These are phyloP conservation scores for Laburnicola sp. DNA, from an alignment of 2,329 filamentous ascomycete species.

Conservation along the genomic window DNA sequence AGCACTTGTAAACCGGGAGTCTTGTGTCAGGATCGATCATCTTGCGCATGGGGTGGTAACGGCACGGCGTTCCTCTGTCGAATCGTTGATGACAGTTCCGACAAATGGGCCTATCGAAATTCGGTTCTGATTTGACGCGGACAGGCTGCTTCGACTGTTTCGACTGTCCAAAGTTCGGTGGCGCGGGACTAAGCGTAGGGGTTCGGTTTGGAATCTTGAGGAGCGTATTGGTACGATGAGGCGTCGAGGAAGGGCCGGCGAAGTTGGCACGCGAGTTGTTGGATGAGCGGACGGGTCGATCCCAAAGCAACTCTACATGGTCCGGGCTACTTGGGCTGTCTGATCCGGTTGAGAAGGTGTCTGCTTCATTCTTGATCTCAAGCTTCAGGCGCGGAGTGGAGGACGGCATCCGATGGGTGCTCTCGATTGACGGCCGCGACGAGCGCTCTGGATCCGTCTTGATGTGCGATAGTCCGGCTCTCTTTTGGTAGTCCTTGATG, in stretches of 20 bases:
- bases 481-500: conserved; percentile 8
- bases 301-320: not conserved
- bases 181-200: not conserved
- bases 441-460: not conserved
- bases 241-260: not conserved
- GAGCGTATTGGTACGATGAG: not conserved
- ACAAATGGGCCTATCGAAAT: not conserved
- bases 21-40: not conserved
- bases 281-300: not conserved
- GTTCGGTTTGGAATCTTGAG: not conserved
- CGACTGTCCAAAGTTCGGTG: not conserved
- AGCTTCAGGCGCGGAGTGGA: not conserved
- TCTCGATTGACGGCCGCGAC: not conserved
- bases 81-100: not conserved
- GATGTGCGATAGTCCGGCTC: not conserved
- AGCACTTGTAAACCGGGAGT: not conserved
- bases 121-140: not conserved
- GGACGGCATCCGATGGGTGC: not conserved
- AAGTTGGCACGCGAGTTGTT: not conserved
- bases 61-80: not conserved
- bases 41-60: not conserved
- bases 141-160: not conserved
- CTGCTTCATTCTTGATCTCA: not conserved
- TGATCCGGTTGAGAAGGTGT: not conserved
- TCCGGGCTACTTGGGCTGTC: not conserved